Conservation (phyloP, 192 early-diverging fungal genomes). For the Coemansia sp. region DNA sequence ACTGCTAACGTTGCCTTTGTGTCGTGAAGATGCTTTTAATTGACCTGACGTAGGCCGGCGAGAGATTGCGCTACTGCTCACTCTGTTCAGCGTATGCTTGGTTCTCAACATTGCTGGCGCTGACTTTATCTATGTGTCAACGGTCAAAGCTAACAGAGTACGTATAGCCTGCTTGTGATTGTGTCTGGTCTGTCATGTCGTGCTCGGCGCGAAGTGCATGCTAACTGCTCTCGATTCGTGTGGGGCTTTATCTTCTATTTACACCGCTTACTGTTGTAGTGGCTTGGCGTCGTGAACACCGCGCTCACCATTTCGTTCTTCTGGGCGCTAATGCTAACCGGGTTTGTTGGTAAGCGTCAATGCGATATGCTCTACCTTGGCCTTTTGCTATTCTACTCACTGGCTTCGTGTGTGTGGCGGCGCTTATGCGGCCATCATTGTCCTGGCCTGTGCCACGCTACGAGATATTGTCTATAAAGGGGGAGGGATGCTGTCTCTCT, state of each 20-base stretch:
- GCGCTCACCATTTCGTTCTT: slow-evolving; percentile 52
- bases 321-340: slow-evolving; percentile 42
- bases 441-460: neutral
- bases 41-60: slow-evolving; percentile 42
- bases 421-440: neutral
- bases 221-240: neutral
- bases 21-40: neutral
- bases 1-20: slow-evolving; percentile 1
- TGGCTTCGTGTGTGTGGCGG: neutral
- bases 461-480: neutral
- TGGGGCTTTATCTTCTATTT: neutral
- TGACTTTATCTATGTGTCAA: slow-evolving; percentile 32
- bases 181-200: neutral
- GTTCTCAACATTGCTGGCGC: slow-evolving; percentile 43
- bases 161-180: neutral
- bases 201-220: neutral
- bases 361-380: too few species aligned
- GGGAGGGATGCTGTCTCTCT: slow-evolving; percentile 2
- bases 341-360: slow-evolving; percentile 45
- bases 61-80: slow-evolving; percentile 51
- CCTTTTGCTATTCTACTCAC: neutral
- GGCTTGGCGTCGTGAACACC: slow-evolving; percentile 51
- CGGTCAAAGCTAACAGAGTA: slow-evolving; percentile 44
- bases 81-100: slow-evolving; percentile 39
- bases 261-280: slow-evolving; percentile 18